phyloP scores from a whole-genome alignment of 2,329 filamentous ascomycete genomes.

The Elsinoe perseae region DNA sequence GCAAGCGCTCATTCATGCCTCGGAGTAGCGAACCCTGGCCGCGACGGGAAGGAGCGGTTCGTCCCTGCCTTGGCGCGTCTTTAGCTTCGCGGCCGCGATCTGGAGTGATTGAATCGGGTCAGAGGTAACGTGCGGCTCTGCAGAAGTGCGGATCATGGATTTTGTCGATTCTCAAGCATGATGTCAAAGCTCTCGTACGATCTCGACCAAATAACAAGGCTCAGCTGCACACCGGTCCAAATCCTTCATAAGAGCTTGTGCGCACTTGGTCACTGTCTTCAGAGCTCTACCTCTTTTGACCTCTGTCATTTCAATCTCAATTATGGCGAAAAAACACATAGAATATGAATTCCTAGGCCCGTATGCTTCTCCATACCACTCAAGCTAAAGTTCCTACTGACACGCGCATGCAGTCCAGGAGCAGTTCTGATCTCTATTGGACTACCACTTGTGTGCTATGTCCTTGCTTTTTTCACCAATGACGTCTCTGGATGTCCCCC shows the following conservation, averaged over 20 bases:
- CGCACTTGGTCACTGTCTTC: no score
- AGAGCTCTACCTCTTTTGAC: neutral
- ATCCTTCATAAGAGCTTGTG: neutral
- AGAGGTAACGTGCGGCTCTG: neutral
- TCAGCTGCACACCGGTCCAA: neutral
- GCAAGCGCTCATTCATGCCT: neutral
- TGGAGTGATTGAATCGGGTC: neutral
- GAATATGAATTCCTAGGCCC: constrained; percentile 44
- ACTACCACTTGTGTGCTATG: constrained; percentile 70
- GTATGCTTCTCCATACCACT: constrained; percentile 28
- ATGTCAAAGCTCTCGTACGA: constrained; percentile 9
- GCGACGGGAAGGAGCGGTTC: neutral
- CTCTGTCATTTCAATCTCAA: neutral
- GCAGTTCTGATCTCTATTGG: constrained; percentile 71
- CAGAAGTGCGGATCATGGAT: neutral
- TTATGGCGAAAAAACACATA: constrained; percentile 23
- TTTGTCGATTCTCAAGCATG: neutral
- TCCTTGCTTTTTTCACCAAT: constrained; percentile 81
- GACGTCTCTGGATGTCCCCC: constrained; percentile 86
- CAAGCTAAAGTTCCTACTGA: neutral
- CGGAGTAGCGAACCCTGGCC: neutral
- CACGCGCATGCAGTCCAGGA: constrained; percentile 52
- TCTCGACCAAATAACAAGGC: neutral
- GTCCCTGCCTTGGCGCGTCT: constrained; percentile 3
- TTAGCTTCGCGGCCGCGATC: neutral